Evolutionary conservation across 345 rosid genomes (phyloP).

Genomic region (Camelina hispida): DNA sequence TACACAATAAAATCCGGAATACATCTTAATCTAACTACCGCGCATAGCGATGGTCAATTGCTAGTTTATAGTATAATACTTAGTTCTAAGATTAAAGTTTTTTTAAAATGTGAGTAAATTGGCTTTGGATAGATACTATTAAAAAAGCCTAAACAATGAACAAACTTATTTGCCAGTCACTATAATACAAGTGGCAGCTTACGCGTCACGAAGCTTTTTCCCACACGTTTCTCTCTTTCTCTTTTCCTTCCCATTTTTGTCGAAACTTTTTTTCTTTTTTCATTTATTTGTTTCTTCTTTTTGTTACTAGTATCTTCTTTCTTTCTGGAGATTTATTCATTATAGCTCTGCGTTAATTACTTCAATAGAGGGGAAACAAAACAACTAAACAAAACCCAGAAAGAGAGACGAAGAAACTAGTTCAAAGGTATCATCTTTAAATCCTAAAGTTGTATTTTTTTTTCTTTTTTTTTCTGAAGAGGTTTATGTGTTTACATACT

Average conservation of each 20-base stretch:
- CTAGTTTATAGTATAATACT: too few relatives aligned
- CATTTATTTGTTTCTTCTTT: not conserved
- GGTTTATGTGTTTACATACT: not conserved
- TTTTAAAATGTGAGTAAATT: too few relatives aligned
- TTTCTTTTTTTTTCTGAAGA: not conserved
- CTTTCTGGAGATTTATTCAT: too few relatives aligned
- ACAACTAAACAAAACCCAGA: not conserved
- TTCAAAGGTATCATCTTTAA: constrained; percentile 27
- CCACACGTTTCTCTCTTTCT: constrained; percentile 50
- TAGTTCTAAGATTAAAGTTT: too few relatives aligned
- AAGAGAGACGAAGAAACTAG: constrained; percentile 30
- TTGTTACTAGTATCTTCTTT: not conserved
- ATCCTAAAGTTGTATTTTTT: constrained; percentile 8
- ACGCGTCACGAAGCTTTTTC: constrained; percentile 37
- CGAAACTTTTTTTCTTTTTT: not conserved
- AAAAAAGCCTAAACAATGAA: constrained; percentile 12
- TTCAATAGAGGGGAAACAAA: not conserved
- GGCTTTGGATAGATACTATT: not conserved
- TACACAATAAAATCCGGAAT: too few relatives aligned
- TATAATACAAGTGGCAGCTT: constrained; percentile 54
- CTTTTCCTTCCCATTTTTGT: constrained; percentile 1
- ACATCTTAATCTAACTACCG: too few relatives aligned
- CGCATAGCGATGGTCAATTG: too few relatives aligned
- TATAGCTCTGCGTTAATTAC: too few relatives aligned
- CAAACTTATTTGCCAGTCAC: not conserved